Conservation (phyloP, 2,329 filamentous ascomycete species). For the Venturia carpophila region DNA sequence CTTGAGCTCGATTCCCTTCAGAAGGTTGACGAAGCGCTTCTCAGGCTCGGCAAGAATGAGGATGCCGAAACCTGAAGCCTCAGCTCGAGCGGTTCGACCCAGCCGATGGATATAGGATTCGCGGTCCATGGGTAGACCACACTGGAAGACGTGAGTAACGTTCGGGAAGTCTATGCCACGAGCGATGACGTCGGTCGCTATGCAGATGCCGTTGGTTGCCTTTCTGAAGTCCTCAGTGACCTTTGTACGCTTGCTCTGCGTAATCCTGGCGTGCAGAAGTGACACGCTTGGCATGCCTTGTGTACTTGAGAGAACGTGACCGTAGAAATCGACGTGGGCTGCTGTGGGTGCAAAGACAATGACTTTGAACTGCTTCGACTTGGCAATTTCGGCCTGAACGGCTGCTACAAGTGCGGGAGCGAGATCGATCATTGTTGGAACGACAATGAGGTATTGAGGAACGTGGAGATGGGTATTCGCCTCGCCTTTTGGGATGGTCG, state of each 20-base stretch:
- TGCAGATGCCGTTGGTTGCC: conserved; percentile 71
- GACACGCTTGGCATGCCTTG: conserved; percentile 84
- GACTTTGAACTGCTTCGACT: conserved; percentile 63
- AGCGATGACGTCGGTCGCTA: conserved; percentile 93
- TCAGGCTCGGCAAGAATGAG: conserved; percentile 48
- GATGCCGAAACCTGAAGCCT: conserved; percentile 53
- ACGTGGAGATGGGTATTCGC: conserved; percentile 87
- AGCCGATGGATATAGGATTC: conserved; percentile 98
- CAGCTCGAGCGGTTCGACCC: conserved; percentile 60
- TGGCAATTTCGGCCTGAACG: conserved; percentile 57
- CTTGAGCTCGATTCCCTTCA: conserved; percentile 44
- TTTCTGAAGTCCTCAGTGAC: conserved; percentile 87
- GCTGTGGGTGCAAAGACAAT: conserved; percentile 45
- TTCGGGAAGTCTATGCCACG: conserved; percentile 90
- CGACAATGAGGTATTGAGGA: conserved; percentile 74
- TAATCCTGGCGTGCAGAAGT: conserved; percentile 84
- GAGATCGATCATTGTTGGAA: conserved; percentile 37
- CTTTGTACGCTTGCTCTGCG: conserved; percentile 78
- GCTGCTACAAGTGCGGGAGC: conserved; percentile 41
- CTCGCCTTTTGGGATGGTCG: conserved; percentile 74
- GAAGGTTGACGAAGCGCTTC: conserved; percentile 43
- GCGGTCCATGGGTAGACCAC: conserved; percentile 88
- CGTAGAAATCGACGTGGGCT: conserved; percentile 31
- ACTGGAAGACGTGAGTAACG: conserved; percentile 89
- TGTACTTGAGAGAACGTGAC: conserved; percentile 27